phyloP scores from a whole-genome alignment of 2,329 filamentous ascomycete species.

The Colletotrichum cordylinicola region DNA sequence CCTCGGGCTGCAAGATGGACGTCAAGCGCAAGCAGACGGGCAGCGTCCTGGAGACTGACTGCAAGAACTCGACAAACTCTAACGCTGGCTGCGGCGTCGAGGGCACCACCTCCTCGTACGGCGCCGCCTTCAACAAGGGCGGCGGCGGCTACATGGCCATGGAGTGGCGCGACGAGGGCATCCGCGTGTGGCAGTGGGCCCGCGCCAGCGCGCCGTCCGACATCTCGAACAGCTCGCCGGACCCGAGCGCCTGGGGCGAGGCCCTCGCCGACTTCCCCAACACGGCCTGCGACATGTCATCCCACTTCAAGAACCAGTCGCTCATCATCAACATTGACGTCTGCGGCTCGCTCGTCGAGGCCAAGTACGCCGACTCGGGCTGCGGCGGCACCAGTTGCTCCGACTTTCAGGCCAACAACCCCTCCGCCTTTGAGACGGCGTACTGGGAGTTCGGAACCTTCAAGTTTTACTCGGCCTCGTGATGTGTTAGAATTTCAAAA shows the following conservation, averaged over 20 bases:
- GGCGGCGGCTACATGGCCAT: slow-evolving; percentile 66
- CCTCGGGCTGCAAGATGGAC: slow-evolving; percentile 53
- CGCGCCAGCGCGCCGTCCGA: slow-evolving; percentile 55
- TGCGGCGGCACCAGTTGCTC: slow-evolving; percentile 55
- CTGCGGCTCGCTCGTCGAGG: slow-evolving; percentile 62
- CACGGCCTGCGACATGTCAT: slow-evolving; percentile 64
- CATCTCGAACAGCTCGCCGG: slow-evolving; percentile 55
- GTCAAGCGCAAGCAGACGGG: slow-evolving; percentile 62
- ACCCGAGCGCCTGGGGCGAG: slow-evolving; percentile 67
- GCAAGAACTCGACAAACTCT: slow-evolving; percentile 53
- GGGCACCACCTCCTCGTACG: slow-evolving; percentile 50
- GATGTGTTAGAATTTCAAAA: background rate
- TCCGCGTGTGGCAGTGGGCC: slow-evolving; percentile 67
- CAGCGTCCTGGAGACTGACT: slow-evolving; percentile 45
- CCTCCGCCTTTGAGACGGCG: slow-evolving; percentile 59
- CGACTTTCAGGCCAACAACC: slow-evolving; percentile 63
- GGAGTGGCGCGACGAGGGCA: slow-evolving; percentile 65
- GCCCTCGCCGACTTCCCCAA: slow-evolving; percentile 70
- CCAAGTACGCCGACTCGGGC: slow-evolving; percentile 50
- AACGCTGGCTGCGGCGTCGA: slow-evolving; percentile 66
- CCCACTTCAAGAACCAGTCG: slow-evolving; percentile 68
- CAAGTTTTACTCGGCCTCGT: slow-evolving; percentile 54
- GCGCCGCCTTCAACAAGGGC: slow-evolving; percentile 54
- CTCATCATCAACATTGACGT: slow-evolving; percentile 72
- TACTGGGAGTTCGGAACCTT: slow-evolving; percentile 72